A percentile compares a stretch with the other conserved stretches of the same genome.
Conservation (phyloP, 768 basidiomycete genomes). For the Nidularia sp. region DNA sequence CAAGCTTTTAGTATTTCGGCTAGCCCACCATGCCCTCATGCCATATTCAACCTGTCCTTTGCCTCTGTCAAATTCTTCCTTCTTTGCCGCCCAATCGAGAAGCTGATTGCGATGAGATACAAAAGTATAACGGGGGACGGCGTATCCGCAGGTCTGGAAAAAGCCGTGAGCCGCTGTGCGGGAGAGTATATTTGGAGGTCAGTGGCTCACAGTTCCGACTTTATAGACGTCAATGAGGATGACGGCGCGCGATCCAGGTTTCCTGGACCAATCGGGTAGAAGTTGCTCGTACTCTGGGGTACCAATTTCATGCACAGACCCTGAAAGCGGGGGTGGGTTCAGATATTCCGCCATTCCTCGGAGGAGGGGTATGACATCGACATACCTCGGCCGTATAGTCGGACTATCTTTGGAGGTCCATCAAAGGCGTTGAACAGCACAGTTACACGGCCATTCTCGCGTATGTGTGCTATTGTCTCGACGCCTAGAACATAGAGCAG, state of each 20-base stretch:
- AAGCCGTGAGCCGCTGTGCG: neutral
- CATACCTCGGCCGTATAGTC: conserved; percentile 58
- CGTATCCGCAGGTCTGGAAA: conserved; percentile 61
- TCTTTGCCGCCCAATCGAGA: conserved; percentile 36
- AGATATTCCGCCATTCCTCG: neutral
- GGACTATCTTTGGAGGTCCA: conserved; percentile 51
- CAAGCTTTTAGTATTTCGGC: conserved; percentile 44
- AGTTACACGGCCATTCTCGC: conserved; percentile 60
- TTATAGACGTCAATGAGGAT: conserved; percentile 60
- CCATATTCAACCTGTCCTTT: conserved; percentile 26
- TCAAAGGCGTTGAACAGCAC: conserved; percentile 62
- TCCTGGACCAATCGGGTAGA: conserved; percentile 40
- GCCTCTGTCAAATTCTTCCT: conserved; percentile 37
- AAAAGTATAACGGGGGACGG: conserved; percentile 58
- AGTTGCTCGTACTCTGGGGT: conserved; percentile 54
- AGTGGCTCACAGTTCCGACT: conserved; percentile 38
- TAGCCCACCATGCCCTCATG: conserved; percentile 52
- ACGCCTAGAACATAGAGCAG: conserved; percentile 20
- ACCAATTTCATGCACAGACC: conserved; percentile 58
- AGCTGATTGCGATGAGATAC: conserved; percentile 50
- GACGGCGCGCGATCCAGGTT: conserved; percentile 54
- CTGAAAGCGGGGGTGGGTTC: conserved; percentile 21
- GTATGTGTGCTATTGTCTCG: conserved; percentile 43
- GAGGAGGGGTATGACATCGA: neutral
- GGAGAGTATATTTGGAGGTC: too few species aligned